A percentile compares a stretch with the other conserved stretches of the same genome.
Evolutionary conservation across 352 stramenopile genomes (phyloP).

Genomic region (Phytophthora sansomeana): DNA sequence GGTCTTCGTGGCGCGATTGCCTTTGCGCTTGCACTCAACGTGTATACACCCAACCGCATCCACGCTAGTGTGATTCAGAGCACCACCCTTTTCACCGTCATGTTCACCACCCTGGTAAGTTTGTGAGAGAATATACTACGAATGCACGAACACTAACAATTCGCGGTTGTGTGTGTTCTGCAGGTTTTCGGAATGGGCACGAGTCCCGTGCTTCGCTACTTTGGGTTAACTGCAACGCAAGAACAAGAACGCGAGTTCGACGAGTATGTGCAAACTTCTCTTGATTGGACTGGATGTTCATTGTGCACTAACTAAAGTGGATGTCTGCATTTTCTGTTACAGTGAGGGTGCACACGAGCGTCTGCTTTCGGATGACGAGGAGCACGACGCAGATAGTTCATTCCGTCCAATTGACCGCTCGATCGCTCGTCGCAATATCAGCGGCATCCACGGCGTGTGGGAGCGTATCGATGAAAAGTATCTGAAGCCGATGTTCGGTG

Average conservation of each 20-base stretch:
- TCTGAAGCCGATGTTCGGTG: constrained; percentile 77
- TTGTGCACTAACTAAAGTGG: background rate
- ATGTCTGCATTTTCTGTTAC: constrained; percentile 7
- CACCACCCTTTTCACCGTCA: constrained; percentile 83
- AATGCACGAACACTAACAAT: constrained; percentile 5
- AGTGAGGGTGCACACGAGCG: constrained; percentile 60
- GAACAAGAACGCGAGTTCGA: constrained; percentile 51
- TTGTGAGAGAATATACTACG: background rate
- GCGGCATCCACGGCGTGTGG: constrained; percentile 71
- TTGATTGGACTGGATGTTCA: background rate
- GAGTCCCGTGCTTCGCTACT: constrained; percentile 68
- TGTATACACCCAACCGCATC: constrained; percentile 60
- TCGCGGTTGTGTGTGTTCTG: background rate
- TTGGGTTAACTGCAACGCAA: constrained; percentile 52
- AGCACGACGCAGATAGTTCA: constrained; percentile 57
- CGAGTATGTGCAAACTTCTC: constrained; percentile 50
- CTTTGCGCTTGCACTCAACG: constrained; percentile 87
- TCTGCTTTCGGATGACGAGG: constrained; percentile 61
- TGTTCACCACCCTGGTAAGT: constrained; percentile 81
- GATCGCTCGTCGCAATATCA: constrained; percentile 39
- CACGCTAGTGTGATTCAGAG: constrained; percentile 80
- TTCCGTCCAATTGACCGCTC: constrained; percentile 50
- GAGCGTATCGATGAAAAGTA: constrained; percentile 75
- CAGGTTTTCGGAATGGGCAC: constrained; percentile 84
- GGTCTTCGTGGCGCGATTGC: constrained; percentile 93